These are phyloP conservation scores for Bryum argenteum DNA, from an alignment of 225 moss, liverwort and hornwort species.

Conservation along the genomic window DNA sequence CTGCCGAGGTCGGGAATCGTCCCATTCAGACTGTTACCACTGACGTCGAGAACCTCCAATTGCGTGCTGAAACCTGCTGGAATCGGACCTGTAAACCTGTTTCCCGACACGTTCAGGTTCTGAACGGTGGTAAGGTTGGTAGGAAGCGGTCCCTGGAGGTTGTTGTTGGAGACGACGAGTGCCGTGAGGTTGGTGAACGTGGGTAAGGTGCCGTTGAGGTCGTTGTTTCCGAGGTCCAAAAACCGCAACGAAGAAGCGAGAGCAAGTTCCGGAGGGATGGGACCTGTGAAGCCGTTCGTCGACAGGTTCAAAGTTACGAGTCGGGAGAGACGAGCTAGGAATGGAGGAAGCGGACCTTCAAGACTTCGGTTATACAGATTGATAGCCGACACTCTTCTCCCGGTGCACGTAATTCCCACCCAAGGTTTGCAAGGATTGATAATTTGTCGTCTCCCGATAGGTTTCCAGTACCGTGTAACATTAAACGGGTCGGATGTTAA, in stretches of 20 bases:
- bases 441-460: slow-evolving; percentile 40
- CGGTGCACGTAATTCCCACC: slow-evolving; percentile 46
- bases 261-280: slow-evolving; percentile 33
- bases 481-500: slow-evolving; percentile 45
- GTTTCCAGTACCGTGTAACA: slow-evolving; percentile 54
- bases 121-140: slow-evolving; percentile 32
- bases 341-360: slow-evolving; percentile 22
- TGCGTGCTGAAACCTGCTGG: slow-evolving; percentile 28
- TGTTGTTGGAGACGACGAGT: slow-evolving; percentile 41
- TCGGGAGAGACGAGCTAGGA: slow-evolving; percentile 36
- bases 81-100: slow-evolving; percentile 41
- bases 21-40: slow-evolving; percentile 44
- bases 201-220: slow-evolving; percentile 30
- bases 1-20: slow-evolving; percentile 40
- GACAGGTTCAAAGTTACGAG: slow-evolving; percentile 47
- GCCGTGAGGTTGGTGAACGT: slow-evolving; percentile 41
- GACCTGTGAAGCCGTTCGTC: slow-evolving; percentile 35
- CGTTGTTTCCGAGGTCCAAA: slow-evolving; percentile 48
- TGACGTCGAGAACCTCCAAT: slow-evolving; percentile 46
- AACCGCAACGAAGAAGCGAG: slow-evolving; percentile 21
- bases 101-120: slow-evolving; percentile 44
- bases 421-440: slow-evolving; percentile 51
- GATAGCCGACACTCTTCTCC: slow-evolving; percentile 49
- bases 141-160: slow-evolving; percentile 44
- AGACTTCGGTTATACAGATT: slow-evolving; percentile 44